Conservation (phyloP, 179 eudicot species). For the Kewa caespitosa region DNA sequence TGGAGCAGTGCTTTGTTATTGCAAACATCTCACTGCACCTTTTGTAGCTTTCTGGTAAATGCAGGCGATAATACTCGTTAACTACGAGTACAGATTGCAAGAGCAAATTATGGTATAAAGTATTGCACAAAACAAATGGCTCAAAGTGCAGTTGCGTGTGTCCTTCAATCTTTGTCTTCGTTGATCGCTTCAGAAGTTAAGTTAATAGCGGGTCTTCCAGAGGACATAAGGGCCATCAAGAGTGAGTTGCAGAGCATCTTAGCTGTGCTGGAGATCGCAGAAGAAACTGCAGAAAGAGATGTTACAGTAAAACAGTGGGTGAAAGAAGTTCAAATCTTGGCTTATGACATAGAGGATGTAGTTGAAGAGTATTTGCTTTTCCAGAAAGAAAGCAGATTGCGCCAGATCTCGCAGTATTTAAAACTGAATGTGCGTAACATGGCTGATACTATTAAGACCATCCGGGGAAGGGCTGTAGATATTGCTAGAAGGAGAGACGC, state of each 20-base stretch:
- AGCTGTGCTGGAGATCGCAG: constrained; percentile 15
- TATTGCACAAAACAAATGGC: background rate
- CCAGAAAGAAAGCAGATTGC: background rate
- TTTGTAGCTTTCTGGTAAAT: constrained; percentile 2
- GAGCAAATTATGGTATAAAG: background rate
- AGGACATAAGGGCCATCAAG: constrained; percentile 5
- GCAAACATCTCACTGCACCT: background rate
- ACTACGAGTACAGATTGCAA: background rate
- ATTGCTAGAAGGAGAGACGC: background rate
- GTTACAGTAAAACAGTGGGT: constrained; percentile 15
- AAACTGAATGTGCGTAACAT: background rate
- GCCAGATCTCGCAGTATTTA: background rate
- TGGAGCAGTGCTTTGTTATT: too few relatives aligned
- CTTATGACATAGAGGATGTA: constrained; percentile 28
- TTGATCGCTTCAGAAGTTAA: background rate
- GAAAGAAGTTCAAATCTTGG: constrained; percentile 16
- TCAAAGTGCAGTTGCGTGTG: background rate
- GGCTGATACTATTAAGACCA: background rate
- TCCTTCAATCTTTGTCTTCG: background rate
- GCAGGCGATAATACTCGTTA: background rate
- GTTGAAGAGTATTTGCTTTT: constrained; percentile 19
- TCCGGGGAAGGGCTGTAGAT: background rate
- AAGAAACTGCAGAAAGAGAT: constrained; percentile 9
- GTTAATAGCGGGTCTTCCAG: background rate
- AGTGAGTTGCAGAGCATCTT: constrained; percentile 6